These are phyloP conservation scores for Aspergillus biplanus DNA, from an alignment of 495 filamentous ascomycete genomes.

Conservation along the genomic window DNA sequence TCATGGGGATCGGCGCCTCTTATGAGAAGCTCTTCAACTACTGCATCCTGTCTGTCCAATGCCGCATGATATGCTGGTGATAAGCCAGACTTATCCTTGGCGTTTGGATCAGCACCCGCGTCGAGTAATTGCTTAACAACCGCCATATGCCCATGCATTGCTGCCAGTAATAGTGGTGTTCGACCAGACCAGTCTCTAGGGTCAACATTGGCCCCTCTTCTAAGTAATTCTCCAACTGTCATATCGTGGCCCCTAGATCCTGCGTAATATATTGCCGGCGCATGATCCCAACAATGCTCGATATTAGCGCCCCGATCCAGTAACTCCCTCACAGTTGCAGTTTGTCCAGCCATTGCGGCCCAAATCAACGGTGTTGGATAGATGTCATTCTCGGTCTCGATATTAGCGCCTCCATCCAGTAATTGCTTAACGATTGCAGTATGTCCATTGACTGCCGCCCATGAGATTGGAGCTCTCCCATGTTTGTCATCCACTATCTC, in stretches of 20 bases:
- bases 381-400: conserved; percentile 18
- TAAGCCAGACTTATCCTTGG: conserved; percentile 1
- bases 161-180: conserved; percentile 21
- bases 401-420: conserved; percentile 20
- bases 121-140: conserved; percentile 15
- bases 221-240: conserved; percentile 7
- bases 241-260: neutral
- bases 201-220: conserved; percentile 5
- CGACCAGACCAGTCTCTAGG: neutral
- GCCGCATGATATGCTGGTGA: neutral
- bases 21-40: conserved; percentile 2
- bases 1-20: neutral
- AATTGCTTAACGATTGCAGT: conserved; percentile 30
- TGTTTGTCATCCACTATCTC: conserved; percentile 11
- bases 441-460: conserved; percentile 36
- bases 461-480: conserved; percentile 35
- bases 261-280: conserved; percentile 15
- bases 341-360: neutral
- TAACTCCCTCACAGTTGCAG: neutral
- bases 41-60: neutral
- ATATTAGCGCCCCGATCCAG: neutral
- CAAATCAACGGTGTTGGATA: neutral
- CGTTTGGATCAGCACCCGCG: neutral
- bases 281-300: neutral
- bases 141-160: conserved; percentile 8